These are phyloP conservation scores for Salicornia ramosissima DNA, from an alignment of 148 eudicot species.

Conservation along the genomic window DNA sequence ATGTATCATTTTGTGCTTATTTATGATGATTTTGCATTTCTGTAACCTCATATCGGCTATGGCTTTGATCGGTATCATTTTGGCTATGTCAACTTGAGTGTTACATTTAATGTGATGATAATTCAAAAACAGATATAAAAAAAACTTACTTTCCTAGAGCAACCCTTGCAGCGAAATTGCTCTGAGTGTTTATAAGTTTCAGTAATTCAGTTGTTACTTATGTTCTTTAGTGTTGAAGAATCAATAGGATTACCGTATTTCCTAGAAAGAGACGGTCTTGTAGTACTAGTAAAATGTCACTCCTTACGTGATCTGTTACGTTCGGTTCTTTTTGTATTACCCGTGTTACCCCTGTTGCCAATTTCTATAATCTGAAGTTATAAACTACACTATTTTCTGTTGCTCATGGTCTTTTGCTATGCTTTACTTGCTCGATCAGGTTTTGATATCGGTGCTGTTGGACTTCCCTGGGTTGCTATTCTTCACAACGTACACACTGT, in stretches of 20 bases:
- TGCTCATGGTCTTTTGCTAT: constrained; percentile 15
- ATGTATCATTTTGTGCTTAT: too few relatives aligned
- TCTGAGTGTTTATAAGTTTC: background rate
- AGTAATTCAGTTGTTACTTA: background rate
- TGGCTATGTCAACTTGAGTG: background rate
- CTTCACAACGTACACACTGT: constrained; percentile 85
- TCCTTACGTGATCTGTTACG: background rate
- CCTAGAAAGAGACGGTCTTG: background rate
- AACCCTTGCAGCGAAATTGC: background rate
- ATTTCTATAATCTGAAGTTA: background rate
- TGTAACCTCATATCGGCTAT: background rate
- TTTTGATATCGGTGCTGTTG: constrained; percentile 46
- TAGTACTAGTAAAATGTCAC: background rate
- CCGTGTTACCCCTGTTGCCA: background rate
- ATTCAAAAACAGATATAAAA: background rate
- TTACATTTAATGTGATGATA: background rate
- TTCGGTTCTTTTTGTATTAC: background rate
- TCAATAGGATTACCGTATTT: background rate
- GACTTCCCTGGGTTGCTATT: constrained; percentile 88
- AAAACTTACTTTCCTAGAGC: background rate
- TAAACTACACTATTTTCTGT: background rate
- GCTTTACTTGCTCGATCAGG: constrained; percentile 42
- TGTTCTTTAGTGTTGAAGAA: background rate
- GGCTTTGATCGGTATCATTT: background rate
- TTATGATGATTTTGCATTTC: background rate